Conservation (phyloP, 345 rosid species). For the Brassica napus region Da-Ae NC_063446.1:4777001-4777500, state of each 20-base stretch:
- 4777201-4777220: neutral
- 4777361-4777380: slow-evolving; percentile 3
- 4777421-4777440: slow-evolving; percentile 17
- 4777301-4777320: neutral
- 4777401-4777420: neutral
- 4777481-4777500: neutral
- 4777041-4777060: neutral
- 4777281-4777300: neutral
- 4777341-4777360: neutral
- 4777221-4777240: neutral
- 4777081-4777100: slow-evolving; percentile 3
- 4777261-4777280: neutral
- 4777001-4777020: slow-evolving; percentile 2
- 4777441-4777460: slow-evolving; percentile 6
- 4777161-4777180: neutral
- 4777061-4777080: neutral
- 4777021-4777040: neutral
- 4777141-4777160: neutral
- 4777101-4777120: neutral
- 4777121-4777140: neutral
- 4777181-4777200: slow-evolving; percentile 1
- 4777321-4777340: neutral
- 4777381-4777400: neutral
- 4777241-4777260: neutral
- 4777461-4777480: neutral